Conservation (phyloP, 2,329 filamentous ascomycete genomes). For the Claviceps cyperi region DNA sequence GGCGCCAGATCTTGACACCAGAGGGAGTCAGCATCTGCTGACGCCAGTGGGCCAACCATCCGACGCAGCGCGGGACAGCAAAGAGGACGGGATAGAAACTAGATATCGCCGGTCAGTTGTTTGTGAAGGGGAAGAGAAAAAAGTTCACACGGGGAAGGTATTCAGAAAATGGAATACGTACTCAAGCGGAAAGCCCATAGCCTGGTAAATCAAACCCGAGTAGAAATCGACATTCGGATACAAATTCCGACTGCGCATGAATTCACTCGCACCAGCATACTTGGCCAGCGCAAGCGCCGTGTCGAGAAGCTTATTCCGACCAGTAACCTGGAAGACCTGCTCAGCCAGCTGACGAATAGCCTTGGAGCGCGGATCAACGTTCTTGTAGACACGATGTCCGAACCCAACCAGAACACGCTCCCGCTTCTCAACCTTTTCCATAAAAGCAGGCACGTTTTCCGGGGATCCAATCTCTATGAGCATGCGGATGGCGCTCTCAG, state of each 20-base stretch:
- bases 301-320: slow-evolving; percentile 35
- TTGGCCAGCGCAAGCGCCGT: slow-evolving; percentile 31
- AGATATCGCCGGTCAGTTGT: neutral
- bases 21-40: slow-evolving; percentile 31
- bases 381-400: slow-evolving; percentile 40
- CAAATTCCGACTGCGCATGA: slow-evolving; percentile 32
- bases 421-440: slow-evolving; percentile 33
- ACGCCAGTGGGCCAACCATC: slow-evolving; percentile 37
- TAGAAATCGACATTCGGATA: slow-evolving; percentile 40
- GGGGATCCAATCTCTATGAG: slow-evolving; percentile 35
- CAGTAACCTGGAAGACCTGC: slow-evolving; percentile 34
- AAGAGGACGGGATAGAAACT: slow-evolving; percentile 36
- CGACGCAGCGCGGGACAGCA: slow-evolving; percentile 34
- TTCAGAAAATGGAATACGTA: slow-evolving; percentile 7
- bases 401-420: slow-evolving; percentile 40
- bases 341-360: slow-evolving; percentile 34
- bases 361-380: slow-evolving; percentile 36
- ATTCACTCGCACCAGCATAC: slow-evolving; percentile 29
- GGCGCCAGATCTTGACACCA: slow-evolving; percentile 37
- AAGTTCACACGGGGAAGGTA: too few species aligned
- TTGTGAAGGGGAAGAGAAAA: neutral
- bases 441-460: slow-evolving; percentile 35
- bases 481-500: slow-evolving; percentile 40
- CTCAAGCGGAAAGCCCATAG: slow-evolving; percentile 37
- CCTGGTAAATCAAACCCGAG: slow-evolving; percentile 36